A percentile compares a stretch with the other conserved stretches of the same genome.
Evolutionary conservation across 1,284 basidiomycete species (phyloP).

Genomic region (Singerocomus inundabilis): DNA sequence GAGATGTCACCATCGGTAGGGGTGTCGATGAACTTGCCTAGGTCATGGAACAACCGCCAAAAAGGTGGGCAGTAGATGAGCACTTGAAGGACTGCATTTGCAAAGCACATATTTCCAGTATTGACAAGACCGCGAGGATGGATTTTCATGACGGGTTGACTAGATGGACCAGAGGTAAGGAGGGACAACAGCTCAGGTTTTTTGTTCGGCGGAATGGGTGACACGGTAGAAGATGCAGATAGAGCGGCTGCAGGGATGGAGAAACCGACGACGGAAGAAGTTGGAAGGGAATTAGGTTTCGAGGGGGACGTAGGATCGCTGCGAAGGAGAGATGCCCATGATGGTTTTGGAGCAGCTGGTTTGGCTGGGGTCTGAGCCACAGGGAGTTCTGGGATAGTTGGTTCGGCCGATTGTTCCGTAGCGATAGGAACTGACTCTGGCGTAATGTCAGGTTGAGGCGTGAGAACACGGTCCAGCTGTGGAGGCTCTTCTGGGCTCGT

Average conservation of each 20-base stretch:
- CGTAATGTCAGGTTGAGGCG: conserved; percentile 13
- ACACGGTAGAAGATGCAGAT: conserved; percentile 18
- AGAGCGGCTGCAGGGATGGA: conserved; percentile 53
- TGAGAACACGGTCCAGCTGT: conserved; percentile 16
- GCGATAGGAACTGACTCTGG: background rate
- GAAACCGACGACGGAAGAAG: conserved; percentile 65
- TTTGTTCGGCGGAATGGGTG: conserved; percentile 44
- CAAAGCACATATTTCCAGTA: conserved; percentile 97
- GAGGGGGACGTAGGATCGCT: conserved; percentile 38
- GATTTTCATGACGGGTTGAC: conserved; percentile 37
- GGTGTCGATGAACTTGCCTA: conserved; percentile 52
- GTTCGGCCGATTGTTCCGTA: conserved; percentile 1
- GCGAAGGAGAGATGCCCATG: conserved; percentile 76
- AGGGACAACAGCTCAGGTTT: conserved; percentile 58
- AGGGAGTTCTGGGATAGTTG: background rate
- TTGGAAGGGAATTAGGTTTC: conserved; percentile 49
- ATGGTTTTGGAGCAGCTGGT: conserved; percentile 38
- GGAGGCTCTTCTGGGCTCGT: conserved; percentile 9
- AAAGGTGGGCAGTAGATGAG: conserved; percentile 90
- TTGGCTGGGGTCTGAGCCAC: conserved; percentile 16
- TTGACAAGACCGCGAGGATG: conserved; percentile 88
- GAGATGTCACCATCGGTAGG: conserved; percentile 38
- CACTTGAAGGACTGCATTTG: conserved; percentile 91
- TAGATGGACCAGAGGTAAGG: conserved; percentile 48
- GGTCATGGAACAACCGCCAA: conserved; percentile 72